Conservation (phyloP, 345 rosid species). For the Sapria himalayana region DNA sequence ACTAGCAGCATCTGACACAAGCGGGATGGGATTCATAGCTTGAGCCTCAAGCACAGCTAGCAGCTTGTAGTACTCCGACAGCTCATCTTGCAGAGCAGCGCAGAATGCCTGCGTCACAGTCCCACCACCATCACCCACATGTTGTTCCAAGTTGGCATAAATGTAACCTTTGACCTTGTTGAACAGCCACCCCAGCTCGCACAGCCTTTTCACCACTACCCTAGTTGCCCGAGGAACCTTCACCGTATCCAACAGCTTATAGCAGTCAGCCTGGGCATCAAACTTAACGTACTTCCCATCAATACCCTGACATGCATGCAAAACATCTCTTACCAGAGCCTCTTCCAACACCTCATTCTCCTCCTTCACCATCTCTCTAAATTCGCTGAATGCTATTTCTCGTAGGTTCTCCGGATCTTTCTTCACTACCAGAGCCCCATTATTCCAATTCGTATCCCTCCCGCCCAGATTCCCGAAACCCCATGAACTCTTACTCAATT, state of each 20-base stretch:
- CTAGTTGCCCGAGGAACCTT: slow-evolving; percentile 58
- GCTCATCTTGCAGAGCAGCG: slow-evolving; percentile 85
- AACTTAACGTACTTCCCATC: slow-evolving; percentile 78
- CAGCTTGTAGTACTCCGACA: slow-evolving; percentile 67
- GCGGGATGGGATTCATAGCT: slow-evolving; percentile 80
- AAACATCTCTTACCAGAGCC: slow-evolving; percentile 69
- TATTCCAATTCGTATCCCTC: slow-evolving; percentile 27
- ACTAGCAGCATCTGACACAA: slow-evolving; percentile 46
- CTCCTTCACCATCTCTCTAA: slow-evolving; percentile 40
- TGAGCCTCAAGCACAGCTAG: slow-evolving; percentile 80
- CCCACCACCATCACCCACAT: slow-evolving; percentile 69
- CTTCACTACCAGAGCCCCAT: slow-evolving; percentile 53
- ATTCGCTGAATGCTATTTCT: slow-evolving; percentile 64
- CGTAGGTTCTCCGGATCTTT: slow-evolving; percentile 69
- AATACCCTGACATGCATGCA: slow-evolving; percentile 84
- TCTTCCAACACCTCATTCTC: slow-evolving; percentile 86
- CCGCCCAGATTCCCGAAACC: slow-evolving; percentile 12
- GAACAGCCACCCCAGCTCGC: slow-evolving; percentile 93
- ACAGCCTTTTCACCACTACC: slow-evolving; percentile 54
- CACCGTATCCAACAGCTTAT: slow-evolving; percentile 29
- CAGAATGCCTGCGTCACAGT: slow-evolving; percentile 92
- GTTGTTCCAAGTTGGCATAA: slow-evolving; percentile 55
- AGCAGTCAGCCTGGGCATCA: slow-evolving; percentile 43
- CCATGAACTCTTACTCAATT: slow-evolving; percentile 12
- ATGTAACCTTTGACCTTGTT: slow-evolving; percentile 67